These are phyloP conservation scores for Neurospora sp. DNA, from an alignment of 495 filamentous ascomycete genomes.

Conservation along the genomic window DNA sequence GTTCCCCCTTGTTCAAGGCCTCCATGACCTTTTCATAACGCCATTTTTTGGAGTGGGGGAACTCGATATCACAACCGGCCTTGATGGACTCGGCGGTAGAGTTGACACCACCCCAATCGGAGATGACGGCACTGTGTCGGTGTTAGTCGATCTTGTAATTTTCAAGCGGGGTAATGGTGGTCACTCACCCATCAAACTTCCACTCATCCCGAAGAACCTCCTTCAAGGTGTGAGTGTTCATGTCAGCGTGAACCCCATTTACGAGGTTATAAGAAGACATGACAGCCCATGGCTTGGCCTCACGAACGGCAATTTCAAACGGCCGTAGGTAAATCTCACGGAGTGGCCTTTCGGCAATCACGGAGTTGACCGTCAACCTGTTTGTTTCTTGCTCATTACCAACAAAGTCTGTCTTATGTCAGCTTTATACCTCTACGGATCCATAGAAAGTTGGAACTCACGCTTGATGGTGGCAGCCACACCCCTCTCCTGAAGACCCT, in stretches of 20 bases:
- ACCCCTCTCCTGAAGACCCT: conserved; percentile 63
- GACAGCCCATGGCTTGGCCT: conserved; percentile 64
- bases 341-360: conserved; percentile 61
- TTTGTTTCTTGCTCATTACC: conserved; percentile 80
- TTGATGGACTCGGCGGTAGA: conserved; percentile 60
- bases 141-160: conserved; percentile 8
- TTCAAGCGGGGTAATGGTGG: neutral
- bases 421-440: conserved; percentile 5
- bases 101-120: conserved; percentile 65
- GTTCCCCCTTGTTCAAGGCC: conserved; percentile 51
- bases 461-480: conserved; percentile 74
- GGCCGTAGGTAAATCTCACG: conserved; percentile 76
- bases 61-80: conserved; percentile 69
- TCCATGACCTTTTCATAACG: conserved; percentile 56
- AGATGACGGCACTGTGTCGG: conserved; percentile 52
- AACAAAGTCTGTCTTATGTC: conserved; percentile 51
- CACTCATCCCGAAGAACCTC: conserved; percentile 70
- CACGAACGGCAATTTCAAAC: conserved; percentile 73
- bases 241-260: conserved; percentile 69
- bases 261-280: conserved; percentile 85
- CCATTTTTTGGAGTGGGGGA: conserved; percentile 64
- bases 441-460: conserved; percentile 13
- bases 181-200: conserved; percentile 55
- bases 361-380: conserved; percentile 59
- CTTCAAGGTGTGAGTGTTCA: conserved; percentile 58